phyloP scores from a whole-genome alignment of 2,329 filamentous ascomycete genomes.

The Lachnellula hyalina region DNA sequence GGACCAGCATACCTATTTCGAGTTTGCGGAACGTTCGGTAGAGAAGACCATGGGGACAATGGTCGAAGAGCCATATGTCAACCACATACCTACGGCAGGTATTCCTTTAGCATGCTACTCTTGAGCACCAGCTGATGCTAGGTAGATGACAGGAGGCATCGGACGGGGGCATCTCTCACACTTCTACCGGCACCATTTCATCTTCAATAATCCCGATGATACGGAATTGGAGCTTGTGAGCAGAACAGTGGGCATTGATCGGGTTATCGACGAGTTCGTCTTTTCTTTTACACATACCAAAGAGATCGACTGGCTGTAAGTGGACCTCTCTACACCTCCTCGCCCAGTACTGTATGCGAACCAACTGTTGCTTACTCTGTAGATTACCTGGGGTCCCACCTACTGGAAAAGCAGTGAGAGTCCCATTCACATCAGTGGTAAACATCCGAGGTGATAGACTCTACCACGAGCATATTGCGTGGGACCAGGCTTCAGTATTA shows the following conservation, averaged over 20 bases:
- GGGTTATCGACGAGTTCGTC: conserved; percentile 67
- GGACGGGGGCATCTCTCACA: conserved; percentile 55
- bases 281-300: conserved; percentile 58
- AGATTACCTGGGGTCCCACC: conserved; percentile 55
- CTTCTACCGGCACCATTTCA: conserved; percentile 77
- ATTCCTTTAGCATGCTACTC: background rate
- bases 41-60: conserved; percentile 76
- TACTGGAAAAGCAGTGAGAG: conserved; percentile 46
- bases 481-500: conserved; percentile 62
- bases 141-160: conserved; percentile 51
- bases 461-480: conserved; percentile 66
- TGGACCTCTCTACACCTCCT: background rate
- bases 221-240: conserved; percentile 64
- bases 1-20: conserved; percentile 70
- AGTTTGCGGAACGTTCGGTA: conserved; percentile 64
- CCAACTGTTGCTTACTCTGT: background rate
- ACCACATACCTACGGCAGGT: conserved; percentile 64
- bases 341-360: background rate
- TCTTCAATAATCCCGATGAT: conserved; percentile 66
- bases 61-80: conserved; percentile 74
- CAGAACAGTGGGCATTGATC: conserved; percentile 65
- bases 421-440: conserved; percentile 61
- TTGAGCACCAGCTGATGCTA: background rate
- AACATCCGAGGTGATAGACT: conserved; percentile 63
- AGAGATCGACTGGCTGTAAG: conserved; percentile 65